These are phyloP conservation scores for Mytilinidion resinicola DNA, from an alignment of 495 filamentous ascomycete species.

Conservation along the genomic window DNA sequence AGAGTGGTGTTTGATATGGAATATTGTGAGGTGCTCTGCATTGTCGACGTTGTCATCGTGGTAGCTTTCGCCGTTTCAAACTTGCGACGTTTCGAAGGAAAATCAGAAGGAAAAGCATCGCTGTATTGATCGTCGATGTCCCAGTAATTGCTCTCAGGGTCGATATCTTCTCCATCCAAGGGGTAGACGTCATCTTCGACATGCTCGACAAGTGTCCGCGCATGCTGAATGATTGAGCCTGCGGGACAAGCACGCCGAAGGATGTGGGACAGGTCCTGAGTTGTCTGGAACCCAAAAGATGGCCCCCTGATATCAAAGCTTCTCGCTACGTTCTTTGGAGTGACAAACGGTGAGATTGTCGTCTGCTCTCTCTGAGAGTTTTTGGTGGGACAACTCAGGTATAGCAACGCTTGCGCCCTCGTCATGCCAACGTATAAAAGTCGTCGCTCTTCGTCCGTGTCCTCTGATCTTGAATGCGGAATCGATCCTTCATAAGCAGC, in stretches of 20 bases:
- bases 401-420: slow-evolving; percentile 82
- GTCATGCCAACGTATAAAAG: slow-evolving; percentile 98
- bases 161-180: slow-evolving; percentile 47
- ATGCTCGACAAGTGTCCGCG: slow-evolving; percentile 39
- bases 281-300: slow-evolving; percentile 45
- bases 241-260: slow-evolving; percentile 52
- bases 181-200: slow-evolving; percentile 60
- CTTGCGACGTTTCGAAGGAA: slow-evolving; percentile 18
- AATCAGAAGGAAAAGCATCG: neutral
- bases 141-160: slow-evolving; percentile 32
- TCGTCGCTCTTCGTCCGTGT: slow-evolving; percentile 81
- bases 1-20: slow-evolving; percentile 26
- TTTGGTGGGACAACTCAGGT: slow-evolving; percentile 72
- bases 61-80: neutral
- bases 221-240: slow-evolving; percentile 43
- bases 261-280: slow-evolving; percentile 57
- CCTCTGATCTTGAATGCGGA: slow-evolving; percentile 88
- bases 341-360: slow-evolving; percentile 57
- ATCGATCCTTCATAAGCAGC: slow-evolving; percentile 88
- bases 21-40: slow-evolving; percentile 20
- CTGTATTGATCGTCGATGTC: slow-evolving; percentile 4
- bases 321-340: slow-evolving; percentile 40
- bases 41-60: slow-evolving; percentile 20
- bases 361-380: slow-evolving; percentile 60
- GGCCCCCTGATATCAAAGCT: slow-evolving; percentile 56